Evolutionary conservation across 768 basidiomycete genomes (phyloP).

Genomic region (Rhizopogon rudus): DNA sequence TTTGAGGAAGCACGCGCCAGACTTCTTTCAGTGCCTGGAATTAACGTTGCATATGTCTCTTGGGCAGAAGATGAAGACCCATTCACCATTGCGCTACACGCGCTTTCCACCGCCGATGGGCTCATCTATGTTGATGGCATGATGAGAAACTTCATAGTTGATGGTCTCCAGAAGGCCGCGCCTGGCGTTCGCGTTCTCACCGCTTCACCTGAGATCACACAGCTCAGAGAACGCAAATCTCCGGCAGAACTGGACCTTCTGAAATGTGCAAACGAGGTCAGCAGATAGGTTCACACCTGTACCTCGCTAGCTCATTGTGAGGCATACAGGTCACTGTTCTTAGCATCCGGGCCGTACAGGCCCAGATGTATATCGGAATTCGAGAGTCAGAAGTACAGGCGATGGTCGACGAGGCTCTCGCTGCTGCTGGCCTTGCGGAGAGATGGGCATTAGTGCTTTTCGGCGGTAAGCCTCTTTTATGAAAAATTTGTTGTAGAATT

Average conservation of each 20-base stretch:
- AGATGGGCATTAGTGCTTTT: slow-evolving; percentile 68
- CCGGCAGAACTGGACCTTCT: slow-evolving; percentile 63
- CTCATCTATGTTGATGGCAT: slow-evolving; percentile 58
- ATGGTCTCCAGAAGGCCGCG: slow-evolving; percentile 50
- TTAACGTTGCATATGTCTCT: slow-evolving; percentile 41
- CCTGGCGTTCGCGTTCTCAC: slow-evolving; percentile 34
- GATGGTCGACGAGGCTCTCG: slow-evolving; percentile 55
- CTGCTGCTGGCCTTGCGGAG: slow-evolving; percentile 51
- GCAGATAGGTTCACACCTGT: slow-evolving; percentile 2
- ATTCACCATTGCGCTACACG: slow-evolving; percentile 43
- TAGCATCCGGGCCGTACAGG: slow-evolving; percentile 62
- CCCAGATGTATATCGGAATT: slow-evolving; percentile 63
- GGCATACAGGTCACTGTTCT: slow-evolving; percentile 63
- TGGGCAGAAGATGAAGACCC: slow-evolving; percentile 72
- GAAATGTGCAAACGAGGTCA: slow-evolving; percentile 76
- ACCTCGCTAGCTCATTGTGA: neutral
- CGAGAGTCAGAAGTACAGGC: slow-evolving; percentile 62
- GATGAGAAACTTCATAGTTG: slow-evolving; percentile 58
- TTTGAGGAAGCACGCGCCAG: slow-evolving; percentile 75
- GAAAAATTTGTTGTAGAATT: no score
- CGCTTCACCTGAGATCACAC: slow-evolving; percentile 51
- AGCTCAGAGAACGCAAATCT: slow-evolving; percentile 73
- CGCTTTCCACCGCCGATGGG: slow-evolving; percentile 18
- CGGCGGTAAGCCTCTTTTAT: slow-evolving; percentile 48
- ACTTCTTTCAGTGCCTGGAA: slow-evolving; percentile 47